phyloP scores from a whole-genome alignment of 805 yeast species.

The Monosporozyma unispora region DNA sequence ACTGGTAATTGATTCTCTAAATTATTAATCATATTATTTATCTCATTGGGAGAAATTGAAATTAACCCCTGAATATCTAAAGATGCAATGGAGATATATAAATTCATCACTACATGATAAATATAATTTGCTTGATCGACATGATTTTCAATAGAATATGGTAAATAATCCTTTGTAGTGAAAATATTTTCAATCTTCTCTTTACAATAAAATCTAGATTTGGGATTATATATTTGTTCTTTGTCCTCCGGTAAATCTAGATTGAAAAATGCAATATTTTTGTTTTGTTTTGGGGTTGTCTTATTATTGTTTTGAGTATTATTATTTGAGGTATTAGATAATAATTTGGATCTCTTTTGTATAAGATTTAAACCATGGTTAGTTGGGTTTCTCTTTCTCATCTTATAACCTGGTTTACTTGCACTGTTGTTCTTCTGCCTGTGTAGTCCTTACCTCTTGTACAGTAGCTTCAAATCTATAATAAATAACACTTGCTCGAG shows the following conservation, averaged over 20 bases:
- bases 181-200: slow-evolving; percentile 25
- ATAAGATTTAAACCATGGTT: neutral
- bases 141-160: slow-evolving; percentile 66
- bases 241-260: slow-evolving; percentile 43
- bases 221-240: slow-evolving; percentile 19
- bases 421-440: too few relatives aligned
- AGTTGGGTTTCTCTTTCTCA: neutral
- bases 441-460: too few relatives aligned
- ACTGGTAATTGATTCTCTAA: slow-evolving; percentile 39
- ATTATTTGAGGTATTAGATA: neutral
- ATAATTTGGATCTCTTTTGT: neutral
- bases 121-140: slow-evolving; percentile 66
- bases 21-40: slow-evolving; percentile 31
- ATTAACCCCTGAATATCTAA: slow-evolving; percentile 67
- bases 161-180: slow-evolving; percentile 40
- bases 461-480: too few relatives aligned
- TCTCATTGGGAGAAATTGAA: slow-evolving; percentile 55
- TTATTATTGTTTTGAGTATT: neutral
- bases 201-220: slow-evolving; percentile 34
- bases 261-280: slow-evolving; percentile 28
- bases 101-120: slow-evolving; percentile 64
- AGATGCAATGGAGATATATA: slow-evolving; percentile 68
- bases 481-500: neutral
- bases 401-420: too few relatives aligned
- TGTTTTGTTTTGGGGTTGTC: neutral